Conservation (phyloP, 2,329 filamentous ascomycete species). For the Coniella vitis region DNA sequence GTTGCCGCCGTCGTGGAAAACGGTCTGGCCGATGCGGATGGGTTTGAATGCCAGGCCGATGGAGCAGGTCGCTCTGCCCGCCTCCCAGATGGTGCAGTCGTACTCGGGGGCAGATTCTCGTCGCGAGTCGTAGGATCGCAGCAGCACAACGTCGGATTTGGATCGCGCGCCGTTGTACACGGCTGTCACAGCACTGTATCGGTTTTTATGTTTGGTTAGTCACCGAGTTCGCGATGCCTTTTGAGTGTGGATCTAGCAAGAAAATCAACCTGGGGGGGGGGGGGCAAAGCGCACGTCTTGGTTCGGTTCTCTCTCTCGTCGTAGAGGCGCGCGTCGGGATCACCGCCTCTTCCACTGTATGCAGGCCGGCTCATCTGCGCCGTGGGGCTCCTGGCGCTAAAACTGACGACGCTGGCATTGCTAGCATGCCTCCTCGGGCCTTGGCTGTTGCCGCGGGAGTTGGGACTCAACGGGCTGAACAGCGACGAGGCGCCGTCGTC, state of each 20-base stretch:
- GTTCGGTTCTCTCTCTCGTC: constrained; percentile 79
- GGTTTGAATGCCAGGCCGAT: constrained; percentile 94
- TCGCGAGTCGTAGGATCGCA: constrained; percentile 92
- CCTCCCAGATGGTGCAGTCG: constrained; percentile 95
- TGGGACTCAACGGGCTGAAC: constrained; percentile 32
- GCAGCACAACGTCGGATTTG: constrained; percentile 60
- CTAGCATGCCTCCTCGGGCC: constrained; percentile 59
- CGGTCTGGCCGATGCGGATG: constrained; percentile 84
- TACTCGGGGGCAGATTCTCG: constrained; percentile 86
- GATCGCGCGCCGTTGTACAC: constrained; percentile 77
- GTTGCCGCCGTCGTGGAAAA: constrained; percentile 87
- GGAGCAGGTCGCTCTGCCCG: constrained; percentile 86
- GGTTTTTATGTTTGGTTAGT: too few relatives aligned
- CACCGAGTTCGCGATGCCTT: too few relatives aligned
- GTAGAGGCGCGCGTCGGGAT: constrained; percentile 82
- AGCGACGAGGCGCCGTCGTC: constrained; percentile 56
- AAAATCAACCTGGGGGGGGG: background rate
- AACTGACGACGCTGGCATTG: constrained; percentile 73
- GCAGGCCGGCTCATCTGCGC: constrained; percentile 48
- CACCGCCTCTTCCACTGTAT: constrained; percentile 59
- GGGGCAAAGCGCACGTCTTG: constrained; percentile 65
- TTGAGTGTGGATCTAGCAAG: constrained; percentile 12
- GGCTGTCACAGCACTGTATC: constrained; percentile 74
- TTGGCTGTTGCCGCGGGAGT: constrained; percentile 34
- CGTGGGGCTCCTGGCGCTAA: constrained; percentile 60